phyloP scores from a whole-genome alignment of 2,329 filamentous ascomycete genomes.

The Stachybotrys chlorohalonatus region DNA sequence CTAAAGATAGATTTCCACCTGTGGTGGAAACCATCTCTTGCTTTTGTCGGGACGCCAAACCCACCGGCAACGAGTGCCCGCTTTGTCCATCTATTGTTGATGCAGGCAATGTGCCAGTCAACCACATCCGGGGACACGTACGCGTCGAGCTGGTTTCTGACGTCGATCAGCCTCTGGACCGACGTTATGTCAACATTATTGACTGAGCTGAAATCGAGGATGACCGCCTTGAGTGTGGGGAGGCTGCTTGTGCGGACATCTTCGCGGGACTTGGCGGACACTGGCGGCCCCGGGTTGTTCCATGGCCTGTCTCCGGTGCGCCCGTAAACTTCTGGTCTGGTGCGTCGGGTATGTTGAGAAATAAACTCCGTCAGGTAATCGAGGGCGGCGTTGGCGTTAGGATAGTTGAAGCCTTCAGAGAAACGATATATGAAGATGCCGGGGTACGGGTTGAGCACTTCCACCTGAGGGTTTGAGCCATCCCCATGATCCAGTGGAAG shows the following conservation, averaged over 20 bases:
- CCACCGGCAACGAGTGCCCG: slow-evolving; percentile 78
- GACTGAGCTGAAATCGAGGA: slow-evolving; percentile 87
- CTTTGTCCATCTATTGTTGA: slow-evolving; percentile 88
- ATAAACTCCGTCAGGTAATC: slow-evolving; percentile 67
- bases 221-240: slow-evolving; percentile 76
- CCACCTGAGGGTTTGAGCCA: slow-evolving; percentile 78
- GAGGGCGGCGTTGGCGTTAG: slow-evolving; percentile 82
- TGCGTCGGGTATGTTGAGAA: slow-evolving; percentile 64
- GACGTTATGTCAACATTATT: slow-evolving; percentile 93
- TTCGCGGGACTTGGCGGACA: slow-evolving; percentile 31
- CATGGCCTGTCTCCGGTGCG: slow-evolving; percentile 74
- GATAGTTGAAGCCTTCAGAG: slow-evolving; percentile 91
- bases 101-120: slow-evolving; percentile 92
- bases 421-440: slow-evolving; percentile 96
- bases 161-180: slow-evolving; percentile 84
- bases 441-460: slow-evolving; percentile 74
- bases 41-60: slow-evolving; percentile 69
- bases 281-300: slow-evolving; percentile 76
- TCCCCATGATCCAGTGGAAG: slow-evolving; percentile 81
- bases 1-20: slow-evolving; percentile 95
- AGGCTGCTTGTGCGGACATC: slow-evolving; percentile 27
- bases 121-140: slow-evolving; percentile 74
- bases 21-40: slow-evolving; percentile 36
- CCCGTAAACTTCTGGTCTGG: slow-evolving; percentile 57
- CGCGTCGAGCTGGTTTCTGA: slow-evolving; percentile 85